phyloP scores from a whole-genome alignment of 2,329 filamentous ascomycete species.

The Fusarium devonianum region DNA sequence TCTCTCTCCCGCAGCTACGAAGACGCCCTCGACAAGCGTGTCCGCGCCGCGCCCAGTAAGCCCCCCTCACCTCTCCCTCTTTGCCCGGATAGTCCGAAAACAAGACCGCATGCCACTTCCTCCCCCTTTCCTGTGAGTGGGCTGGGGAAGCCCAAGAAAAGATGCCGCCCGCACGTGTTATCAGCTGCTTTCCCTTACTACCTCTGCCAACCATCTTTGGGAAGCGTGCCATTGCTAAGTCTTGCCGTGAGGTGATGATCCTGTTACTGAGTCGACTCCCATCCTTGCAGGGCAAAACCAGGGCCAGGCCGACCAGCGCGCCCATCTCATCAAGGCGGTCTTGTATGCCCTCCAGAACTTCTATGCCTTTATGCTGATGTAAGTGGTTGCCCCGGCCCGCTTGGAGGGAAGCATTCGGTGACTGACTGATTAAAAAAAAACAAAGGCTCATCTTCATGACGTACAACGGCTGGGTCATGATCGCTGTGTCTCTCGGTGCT shows the following conservation, averaged over 20 bases:
- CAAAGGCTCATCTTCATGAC: constrained; percentile 99
- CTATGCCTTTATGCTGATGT: constrained; percentile 99
- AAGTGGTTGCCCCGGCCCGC: constrained; percentile 49
- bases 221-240: constrained; percentile 44
- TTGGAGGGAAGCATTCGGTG: background rate
- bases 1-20: constrained; percentile 82
- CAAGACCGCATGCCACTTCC: constrained; percentile 5
- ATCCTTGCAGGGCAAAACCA: constrained; percentile 77
- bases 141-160: constrained; percentile 19
- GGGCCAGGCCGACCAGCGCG: constrained; percentile 67
- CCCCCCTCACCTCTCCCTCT: constrained; percentile 1
- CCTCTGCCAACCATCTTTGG: constrained; percentile 22
- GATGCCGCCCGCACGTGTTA: constrained; percentile 29
- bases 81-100: too few relatives aligned
- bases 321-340: constrained; percentile 78
- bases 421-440: too few relatives aligned
- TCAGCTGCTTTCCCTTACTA: constrained; percentile 7
- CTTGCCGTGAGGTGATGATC: constrained; percentile 45
- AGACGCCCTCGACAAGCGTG: constrained; percentile 55
- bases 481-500: constrained; percentile 86
- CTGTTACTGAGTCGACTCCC: constrained; percentile 68
- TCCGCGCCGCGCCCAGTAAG: constrained; percentile 63
- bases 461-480: constrained; percentile 99
- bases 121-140: constrained; percentile 13
- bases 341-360: constrained; percentile 95